Percentiles rank a stretch among this genome's conserved stretches.
Conservation (phyloP, 2,329 filamentous ascomycete species). For the Cladosporium oxysporum region DNA sequence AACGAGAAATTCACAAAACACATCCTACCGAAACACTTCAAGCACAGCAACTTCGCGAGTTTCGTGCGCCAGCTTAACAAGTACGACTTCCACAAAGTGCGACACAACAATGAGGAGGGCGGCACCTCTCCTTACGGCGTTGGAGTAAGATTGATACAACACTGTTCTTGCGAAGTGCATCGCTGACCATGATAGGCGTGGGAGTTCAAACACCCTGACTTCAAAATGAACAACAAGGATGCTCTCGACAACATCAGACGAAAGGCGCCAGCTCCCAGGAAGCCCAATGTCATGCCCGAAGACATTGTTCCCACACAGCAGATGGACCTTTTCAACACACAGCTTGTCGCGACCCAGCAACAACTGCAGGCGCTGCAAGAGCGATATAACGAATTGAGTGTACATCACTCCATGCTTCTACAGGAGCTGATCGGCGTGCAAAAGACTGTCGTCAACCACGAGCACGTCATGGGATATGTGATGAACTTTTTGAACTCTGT, state of each 20-base stretch:
- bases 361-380: constrained; percentile 87
- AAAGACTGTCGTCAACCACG: constrained; percentile 71
- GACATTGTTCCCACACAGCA: constrained; percentile 80
- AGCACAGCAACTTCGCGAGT: constrained; percentile 83
- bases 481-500: constrained; percentile 68
- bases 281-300: constrained; percentile 65
- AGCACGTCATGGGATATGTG: constrained; percentile 69
- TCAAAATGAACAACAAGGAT: constrained; percentile 93
- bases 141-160: constrained; percentile 57
- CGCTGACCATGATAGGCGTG: constrained; percentile 63
- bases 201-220: constrained; percentile 98
- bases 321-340: constrained; percentile 83
- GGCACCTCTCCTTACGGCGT: constrained; percentile 78
- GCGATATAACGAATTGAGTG: constrained; percentile 74
- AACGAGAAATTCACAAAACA: constrained; percentile 98
- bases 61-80: constrained; percentile 70
- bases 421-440: constrained; percentile 66
- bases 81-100: constrained; percentile 88
- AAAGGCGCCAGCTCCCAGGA: constrained; percentile 90
- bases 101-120: constrained; percentile 84
- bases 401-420: constrained; percentile 64
- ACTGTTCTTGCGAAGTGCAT: not conserved
- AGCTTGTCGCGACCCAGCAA: constrained; percentile 85
- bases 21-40: constrained; percentile 97
- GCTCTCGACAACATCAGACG: constrained; percentile 93